Percentiles rank a stretch among this genome's conserved stretches.
phyloP scores from a whole-genome alignment of 2,329 filamentous ascomycete species.

The Amauroascus verrucosus region DNA sequence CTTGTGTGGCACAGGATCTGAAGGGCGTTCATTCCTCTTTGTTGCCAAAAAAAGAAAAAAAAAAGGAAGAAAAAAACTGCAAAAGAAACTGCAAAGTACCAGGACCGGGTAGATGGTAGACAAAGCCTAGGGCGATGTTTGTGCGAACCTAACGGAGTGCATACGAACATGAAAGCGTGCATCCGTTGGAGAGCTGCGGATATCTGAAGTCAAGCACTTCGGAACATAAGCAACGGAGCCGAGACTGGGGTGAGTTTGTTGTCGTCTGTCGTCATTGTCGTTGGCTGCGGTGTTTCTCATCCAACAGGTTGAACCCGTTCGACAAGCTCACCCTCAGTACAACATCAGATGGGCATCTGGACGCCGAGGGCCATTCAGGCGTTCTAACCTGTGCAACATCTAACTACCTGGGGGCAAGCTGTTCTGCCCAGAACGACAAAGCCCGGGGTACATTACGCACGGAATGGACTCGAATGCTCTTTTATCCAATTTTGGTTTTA shows the following conservation, averaged over 20 bases:
- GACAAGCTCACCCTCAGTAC: neutral
- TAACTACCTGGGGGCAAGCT: neutral
- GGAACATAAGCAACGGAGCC: no score
- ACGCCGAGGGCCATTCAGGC: neutral
- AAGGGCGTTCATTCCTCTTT: neutral
- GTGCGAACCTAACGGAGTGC: neutral
- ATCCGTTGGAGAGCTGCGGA: neutral
- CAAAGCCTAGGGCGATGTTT: neutral
- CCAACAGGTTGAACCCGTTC: neutral
- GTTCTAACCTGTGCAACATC: neutral
- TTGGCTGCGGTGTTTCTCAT: neutral
- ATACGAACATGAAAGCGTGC: neutral
- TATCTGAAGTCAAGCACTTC: no score
- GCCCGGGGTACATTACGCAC: neutral
- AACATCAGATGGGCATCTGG: no score
- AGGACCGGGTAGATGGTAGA: neutral
- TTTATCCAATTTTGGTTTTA: neutral
- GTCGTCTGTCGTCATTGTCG: neutral
- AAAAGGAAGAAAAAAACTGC: neutral
- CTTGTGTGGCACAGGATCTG: neutral
- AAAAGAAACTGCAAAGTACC: neutral
- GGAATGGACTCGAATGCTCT: neutral
- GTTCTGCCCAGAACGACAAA: no score
- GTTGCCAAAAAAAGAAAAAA: neutral
- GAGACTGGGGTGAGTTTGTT: no score